Conservation (phyloP, 2,329 filamentous ascomycete species). For the Geosmithia morbida region DNA sequence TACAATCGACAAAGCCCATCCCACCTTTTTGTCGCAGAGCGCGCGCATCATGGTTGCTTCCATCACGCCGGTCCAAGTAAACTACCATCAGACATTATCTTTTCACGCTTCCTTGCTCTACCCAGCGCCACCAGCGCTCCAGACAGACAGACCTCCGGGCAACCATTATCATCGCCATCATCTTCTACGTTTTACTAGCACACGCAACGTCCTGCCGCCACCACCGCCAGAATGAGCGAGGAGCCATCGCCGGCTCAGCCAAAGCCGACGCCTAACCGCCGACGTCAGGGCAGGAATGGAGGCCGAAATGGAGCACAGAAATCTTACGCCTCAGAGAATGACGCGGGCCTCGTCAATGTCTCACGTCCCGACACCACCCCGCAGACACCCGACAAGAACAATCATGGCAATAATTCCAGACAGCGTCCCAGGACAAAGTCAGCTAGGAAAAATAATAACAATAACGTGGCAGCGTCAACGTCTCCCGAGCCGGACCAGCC, state of each 20-base stretch:
- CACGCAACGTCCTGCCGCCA: neutral
- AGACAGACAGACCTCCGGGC: neutral
- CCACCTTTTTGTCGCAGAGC: neutral
- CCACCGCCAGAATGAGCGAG: neutral
- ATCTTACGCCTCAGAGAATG: conserved; percentile 46
- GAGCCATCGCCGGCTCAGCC: conserved; percentile 1
- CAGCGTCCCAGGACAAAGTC: conserved; percentile 10
- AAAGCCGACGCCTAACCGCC: conserved; percentile 19
- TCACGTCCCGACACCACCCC: conserved; percentile 19
- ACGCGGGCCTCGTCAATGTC: conserved; percentile 18
- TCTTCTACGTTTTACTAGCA: neutral
- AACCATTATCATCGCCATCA: neutral
- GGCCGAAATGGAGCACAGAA: conserved; percentile 28
- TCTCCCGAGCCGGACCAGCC: conserved; percentile 27
- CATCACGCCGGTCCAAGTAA: neutral
- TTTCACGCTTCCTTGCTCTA: neutral
- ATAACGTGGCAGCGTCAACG: conserved; percentile 6
- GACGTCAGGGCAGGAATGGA: conserved; percentile 23
- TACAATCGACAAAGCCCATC: neutral
- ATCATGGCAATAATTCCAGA: conserved; percentile 9
- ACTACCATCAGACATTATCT: neutral
- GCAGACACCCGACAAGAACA: conserved; percentile 32
- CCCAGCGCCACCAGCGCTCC: neutral
- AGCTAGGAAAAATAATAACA: conserved; percentile 4
- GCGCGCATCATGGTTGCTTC: neutral